These are phyloP conservation scores for Cicer pinnatifidum DNA, from an alignment of 306 rosid genomes.

Conservation along the genomic window DNA sequence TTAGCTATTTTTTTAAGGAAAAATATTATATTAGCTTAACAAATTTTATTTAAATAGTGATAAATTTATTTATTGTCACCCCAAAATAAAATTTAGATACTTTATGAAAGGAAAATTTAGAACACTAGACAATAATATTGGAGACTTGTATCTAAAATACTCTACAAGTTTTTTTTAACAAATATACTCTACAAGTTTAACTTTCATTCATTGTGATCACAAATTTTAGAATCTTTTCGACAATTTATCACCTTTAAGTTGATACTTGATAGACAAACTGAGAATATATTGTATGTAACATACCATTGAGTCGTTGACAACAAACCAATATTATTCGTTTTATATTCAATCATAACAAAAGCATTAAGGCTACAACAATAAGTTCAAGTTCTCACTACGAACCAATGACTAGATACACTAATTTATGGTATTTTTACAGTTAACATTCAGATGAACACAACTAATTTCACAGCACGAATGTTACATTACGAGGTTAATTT, in stretches of 20 bases:
- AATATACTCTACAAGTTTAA: not conserved
- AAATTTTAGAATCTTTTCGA: not conserved
- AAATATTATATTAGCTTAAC: no score
- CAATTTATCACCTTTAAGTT: not conserved
- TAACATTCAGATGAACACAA: slow-evolving; percentile 40
- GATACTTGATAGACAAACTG: slow-evolving; percentile 2
- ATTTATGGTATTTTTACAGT: slow-evolving; percentile 2
- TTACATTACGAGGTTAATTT: slow-evolving; percentile 43
- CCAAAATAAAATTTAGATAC: no score
- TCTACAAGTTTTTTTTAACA: not conserved
- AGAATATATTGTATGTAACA: slow-evolving; percentile 1
- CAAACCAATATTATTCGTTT: slow-evolving; percentile 30
- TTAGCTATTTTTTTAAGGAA: no score
- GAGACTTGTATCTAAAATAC: not conserved
- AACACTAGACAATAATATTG: not conserved
- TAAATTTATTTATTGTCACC: not conserved
- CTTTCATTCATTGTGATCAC: not conserved
- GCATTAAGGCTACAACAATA: slow-evolving; percentile 28
- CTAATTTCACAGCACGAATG: slow-evolving; percentile 51
- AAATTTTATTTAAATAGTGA: no score
- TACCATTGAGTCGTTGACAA: slow-evolving; percentile 7
- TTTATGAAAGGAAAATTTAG: no score
- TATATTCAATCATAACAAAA: slow-evolving; percentile 26
- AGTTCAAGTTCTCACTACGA: slow-evolving; percentile 21
- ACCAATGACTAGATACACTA: slow-evolving; percentile 42